Evolutionary conservation across 768 basidiomycete genomes (phyloP), one percentile per base, ranked within the genome.

Genomic region (Filobasidium floriforme): DNA sequence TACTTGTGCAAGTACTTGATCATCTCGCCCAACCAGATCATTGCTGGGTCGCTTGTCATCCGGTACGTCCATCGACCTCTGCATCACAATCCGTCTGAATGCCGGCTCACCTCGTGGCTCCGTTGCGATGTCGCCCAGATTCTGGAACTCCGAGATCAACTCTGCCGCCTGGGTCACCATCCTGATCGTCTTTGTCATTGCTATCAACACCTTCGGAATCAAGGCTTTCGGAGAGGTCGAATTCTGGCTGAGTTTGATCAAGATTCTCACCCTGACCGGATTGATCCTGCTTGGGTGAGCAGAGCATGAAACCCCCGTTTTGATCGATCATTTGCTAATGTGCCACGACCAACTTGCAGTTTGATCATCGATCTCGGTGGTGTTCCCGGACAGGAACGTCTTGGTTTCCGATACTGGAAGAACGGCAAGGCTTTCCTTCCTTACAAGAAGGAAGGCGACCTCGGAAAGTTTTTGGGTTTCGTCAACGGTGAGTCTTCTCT

Each of bases 1-100:
- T 70, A 72, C 65, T 59, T 71, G 40, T 70, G 69, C 64, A 73
- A 81, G 75, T 80, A 80, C 76, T 69, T 77, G 32, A 80, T 80
- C 68, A 75, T 78, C 59, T 70, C 76, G 37, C 79, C 80, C 12
- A 79, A 75, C 52, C 79, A 81, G 60, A 73, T 73, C 66, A 68
- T 71, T 41, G 71, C 72, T 40, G 71, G 70, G 22, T 60, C 72
- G 1, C 66, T 75, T 5, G 72, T 73, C 65, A 68, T 72, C 28
- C 28, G 29, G 26, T 22, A 22, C 15, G 46, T 49, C 2, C 46
- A 49, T 14, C 46, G 46, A 49, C 46, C 18, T 49, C 46, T 5
- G 3, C 46, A 49, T 49, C 46, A 2, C 46, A 37, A 37, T 37
- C 32, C 32, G 32, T 37, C 32, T 37, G 32, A 37, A 4, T 9